Evolutionary conservation across 2,329 filamentous ascomycete genomes (phyloP).

Genomic region (Xylariaceae sp.): DNA sequence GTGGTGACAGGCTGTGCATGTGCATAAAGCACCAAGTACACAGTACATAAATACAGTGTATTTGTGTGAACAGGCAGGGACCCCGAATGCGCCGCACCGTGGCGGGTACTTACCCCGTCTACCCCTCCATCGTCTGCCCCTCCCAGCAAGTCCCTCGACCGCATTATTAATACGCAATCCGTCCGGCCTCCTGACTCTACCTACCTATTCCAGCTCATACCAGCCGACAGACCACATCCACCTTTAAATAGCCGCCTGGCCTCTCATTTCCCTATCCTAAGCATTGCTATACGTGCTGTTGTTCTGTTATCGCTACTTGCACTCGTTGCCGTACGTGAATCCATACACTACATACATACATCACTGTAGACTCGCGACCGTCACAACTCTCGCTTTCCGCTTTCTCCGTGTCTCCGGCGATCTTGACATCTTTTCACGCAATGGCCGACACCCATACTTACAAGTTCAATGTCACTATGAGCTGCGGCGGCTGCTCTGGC

Average conservation of each 20-base stretch:
- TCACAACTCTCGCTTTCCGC: neutral
- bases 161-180: conserved; percentile 19
- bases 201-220: conserved; percentile 1
- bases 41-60: neutral
- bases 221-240: neutral
- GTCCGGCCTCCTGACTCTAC: no score
- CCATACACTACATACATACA: no score
- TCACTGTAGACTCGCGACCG: conserved; percentile 1
- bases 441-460: conserved; percentile 85
- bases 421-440: conserved; percentile 12
- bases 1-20: no score
- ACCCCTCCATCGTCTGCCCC: neutral
- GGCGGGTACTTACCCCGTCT: neutral
- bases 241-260: conserved; percentile 8
- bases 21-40: neutral
- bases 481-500: conserved; percentile 92
- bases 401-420: neutral
- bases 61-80: neutral
- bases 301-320: no score
- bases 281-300: no score
- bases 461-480: conserved; percentile 94
- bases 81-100: conserved; percentile 27
- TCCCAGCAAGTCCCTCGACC: conserved; percentile 2
- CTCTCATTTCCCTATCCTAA: no score
- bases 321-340: no score